Conservation (phyloP, 2,329 filamentous ascomycete species). For the Malbranchea cinnamomea region DNA sequence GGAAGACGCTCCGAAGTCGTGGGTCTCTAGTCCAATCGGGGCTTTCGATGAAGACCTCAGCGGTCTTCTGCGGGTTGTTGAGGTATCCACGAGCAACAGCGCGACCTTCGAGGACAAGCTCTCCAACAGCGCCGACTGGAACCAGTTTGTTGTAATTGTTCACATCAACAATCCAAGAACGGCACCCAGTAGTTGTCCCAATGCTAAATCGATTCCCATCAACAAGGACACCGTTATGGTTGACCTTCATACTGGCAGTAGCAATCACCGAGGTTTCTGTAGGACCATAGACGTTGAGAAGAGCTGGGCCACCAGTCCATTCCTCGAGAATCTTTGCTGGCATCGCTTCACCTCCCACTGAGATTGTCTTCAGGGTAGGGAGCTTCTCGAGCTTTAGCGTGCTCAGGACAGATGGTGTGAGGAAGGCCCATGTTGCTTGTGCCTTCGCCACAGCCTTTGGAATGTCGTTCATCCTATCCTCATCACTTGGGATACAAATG, state of each 20-base stretch:
- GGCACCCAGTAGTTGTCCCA: conserved; percentile 20
- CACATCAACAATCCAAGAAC: conserved; percentile 27
- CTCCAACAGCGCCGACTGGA: conserved; percentile 36
- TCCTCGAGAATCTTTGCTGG: conserved; percentile 27
- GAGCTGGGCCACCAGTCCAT: conserved; percentile 27
- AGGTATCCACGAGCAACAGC: conserved; percentile 44
- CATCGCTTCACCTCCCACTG: conserved; percentile 32
- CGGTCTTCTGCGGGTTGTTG: conserved; percentile 39
- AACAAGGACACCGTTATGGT: conserved; percentile 14
- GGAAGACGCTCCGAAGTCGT: conserved; percentile 7
- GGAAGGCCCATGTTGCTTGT: conserved; percentile 38
- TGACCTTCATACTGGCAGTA: conserved; percentile 14
- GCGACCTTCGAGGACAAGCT: conserved; percentile 20
- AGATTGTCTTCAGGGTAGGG: conserved; percentile 29
- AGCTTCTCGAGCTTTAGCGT: conserved; percentile 30
- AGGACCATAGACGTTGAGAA: conserved; percentile 32
- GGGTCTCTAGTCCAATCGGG: conserved; percentile 18
- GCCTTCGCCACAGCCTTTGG: conserved; percentile 36
- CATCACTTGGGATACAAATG: conserved; percentile 41
- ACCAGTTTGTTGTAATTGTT: conserved; percentile 23
- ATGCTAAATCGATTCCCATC: conserved; percentile 18
- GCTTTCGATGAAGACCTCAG: conserved; percentile 38
- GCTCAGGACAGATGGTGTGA: conserved; percentile 45
- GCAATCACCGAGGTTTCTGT: conserved; percentile 27
- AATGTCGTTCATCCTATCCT: conserved; percentile 37